A percentile compares a stretch with the other conserved stretches of the same genome.
Conservation (phyloP, 768 basidiomycete genomes). For the Asterophora lycoperdoides region DNA sequence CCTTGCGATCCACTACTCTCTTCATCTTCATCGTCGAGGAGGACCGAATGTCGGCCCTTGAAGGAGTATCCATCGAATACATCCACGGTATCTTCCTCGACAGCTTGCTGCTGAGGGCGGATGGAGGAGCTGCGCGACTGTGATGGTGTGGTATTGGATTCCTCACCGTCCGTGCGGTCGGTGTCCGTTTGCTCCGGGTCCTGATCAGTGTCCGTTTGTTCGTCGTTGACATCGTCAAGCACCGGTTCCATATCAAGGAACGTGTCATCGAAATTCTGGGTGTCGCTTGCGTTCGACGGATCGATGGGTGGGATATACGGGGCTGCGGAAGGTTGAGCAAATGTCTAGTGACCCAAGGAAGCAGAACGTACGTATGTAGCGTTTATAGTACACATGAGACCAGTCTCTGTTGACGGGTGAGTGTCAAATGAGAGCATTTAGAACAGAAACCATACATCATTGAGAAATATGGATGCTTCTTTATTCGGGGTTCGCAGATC, state of each 20-base stretch:
- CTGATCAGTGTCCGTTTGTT: constrained; percentile 64
- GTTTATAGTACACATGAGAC: constrained; percentile 92
- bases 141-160: constrained; percentile 73
- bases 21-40: constrained; percentile 70
- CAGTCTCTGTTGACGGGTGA: constrained; percentile 60
- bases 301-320: constrained; percentile 93
- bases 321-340: constrained; percentile 40
- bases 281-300: constrained; percentile 89
- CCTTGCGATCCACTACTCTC: constrained; percentile 41
- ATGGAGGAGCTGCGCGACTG: constrained; percentile 77
- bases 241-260: constrained; percentile 96
- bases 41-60: constrained; percentile 78
- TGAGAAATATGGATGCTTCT: constrained; percentile 91
- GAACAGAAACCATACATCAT: constrained; percentile 63
- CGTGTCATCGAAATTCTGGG: constrained; percentile 95
- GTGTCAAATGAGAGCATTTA: constrained; percentile 6
- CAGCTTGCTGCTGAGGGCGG: constrained; percentile 33
- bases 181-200: constrained; percentile 65
- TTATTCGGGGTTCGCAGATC: constrained; percentile 90
- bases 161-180: constrained; percentile 71
- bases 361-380: constrained; percentile 76
- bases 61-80: constrained; percentile 95
- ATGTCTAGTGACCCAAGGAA: constrained; percentile 4
- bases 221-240: constrained; percentile 71
- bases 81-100: constrained; percentile 55